Evolutionary conservation across 2,329 filamentous ascomycete species (phyloP).

Genomic region (Penicillium freii): DNA sequence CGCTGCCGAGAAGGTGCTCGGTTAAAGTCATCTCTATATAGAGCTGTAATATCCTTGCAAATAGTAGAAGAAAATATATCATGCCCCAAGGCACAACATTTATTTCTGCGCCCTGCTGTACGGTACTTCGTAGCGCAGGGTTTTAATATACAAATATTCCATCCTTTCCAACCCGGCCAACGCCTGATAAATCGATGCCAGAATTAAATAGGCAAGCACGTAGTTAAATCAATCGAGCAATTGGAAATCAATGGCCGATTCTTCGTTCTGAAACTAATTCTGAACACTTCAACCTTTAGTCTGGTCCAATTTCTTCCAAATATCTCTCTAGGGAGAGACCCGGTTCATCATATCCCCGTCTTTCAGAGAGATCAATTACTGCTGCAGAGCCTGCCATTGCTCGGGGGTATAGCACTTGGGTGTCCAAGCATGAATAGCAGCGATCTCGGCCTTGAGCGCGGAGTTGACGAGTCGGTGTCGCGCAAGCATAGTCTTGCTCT

Average conservation of each 20-base stretch:
- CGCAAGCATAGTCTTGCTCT: constrained; percentile 72
- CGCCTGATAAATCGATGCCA: constrained; percentile 7
- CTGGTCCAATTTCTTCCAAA: background rate
- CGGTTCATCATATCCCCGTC: background rate
- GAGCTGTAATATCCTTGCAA: background rate
- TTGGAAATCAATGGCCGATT: background rate
- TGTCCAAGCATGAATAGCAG: constrained; percentile 90
- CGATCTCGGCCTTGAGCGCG: constrained; percentile 81
- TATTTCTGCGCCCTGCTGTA: constrained; percentile 1
- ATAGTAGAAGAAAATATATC: constrained; percentile 1
- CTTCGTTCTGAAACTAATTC: background rate
- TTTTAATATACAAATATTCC: constrained; percentile 10
- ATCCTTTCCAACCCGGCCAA: constrained; percentile 9
- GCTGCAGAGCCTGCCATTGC: constrained; percentile 73
- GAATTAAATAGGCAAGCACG: background rate
- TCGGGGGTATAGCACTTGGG: constrained; percentile 90
- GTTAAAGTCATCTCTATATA: constrained; percentile 25
- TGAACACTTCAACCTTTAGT: background rate
- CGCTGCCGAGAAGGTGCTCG: constrained; percentile 51
- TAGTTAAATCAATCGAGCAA: background rate
- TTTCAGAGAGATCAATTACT: constrained; percentile 20
- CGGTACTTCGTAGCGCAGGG: background rate
- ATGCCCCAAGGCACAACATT: background rate
- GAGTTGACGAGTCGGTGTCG: constrained; percentile 83
- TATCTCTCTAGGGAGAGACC: background rate